Conservation (phyloP, 2,329 filamentous ascomycete species). For the Cladobotryum protrusum region DNA sequence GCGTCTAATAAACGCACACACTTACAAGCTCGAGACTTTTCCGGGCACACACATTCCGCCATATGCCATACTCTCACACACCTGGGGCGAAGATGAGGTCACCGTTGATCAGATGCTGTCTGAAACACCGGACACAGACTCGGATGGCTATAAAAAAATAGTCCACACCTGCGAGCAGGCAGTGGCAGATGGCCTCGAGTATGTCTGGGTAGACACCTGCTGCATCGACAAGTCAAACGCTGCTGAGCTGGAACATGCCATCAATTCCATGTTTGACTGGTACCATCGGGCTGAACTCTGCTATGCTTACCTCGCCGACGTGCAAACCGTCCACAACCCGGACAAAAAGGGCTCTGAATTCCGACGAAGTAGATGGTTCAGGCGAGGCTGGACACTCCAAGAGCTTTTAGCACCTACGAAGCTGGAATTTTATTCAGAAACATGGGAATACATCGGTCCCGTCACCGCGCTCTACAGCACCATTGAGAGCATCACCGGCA, state of each 20-base stretch:
- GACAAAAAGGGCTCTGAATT: constrained; percentile 4
- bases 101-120: constrained; percentile 11
- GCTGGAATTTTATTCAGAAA: constrained; percentile 1
- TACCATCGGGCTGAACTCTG: constrained; percentile 10
- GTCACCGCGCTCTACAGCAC: not conserved
- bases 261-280: constrained; percentile 15
- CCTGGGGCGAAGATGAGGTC: constrained; percentile 22
- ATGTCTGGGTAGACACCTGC: constrained; percentile 15
- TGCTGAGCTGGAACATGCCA: constrained; percentile 12
- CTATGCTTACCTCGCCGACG: constrained; percentile 11
- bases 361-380: constrained; percentile 18
- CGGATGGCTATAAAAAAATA: not conserved
- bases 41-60: constrained; percentile 1
- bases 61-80: constrained; percentile 27
- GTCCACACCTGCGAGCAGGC: constrained; percentile 1
- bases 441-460: constrained; percentile 3
- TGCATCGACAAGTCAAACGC: constrained; percentile 13
- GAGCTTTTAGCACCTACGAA: constrained; percentile 11
- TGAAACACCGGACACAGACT: not conserved
- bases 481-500: not conserved
- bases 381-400: constrained; percentile 14
- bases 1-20: constrained; percentile 4
- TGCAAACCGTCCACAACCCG: constrained; percentile 1
- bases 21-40: not conserved
- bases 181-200: not conserved